Conservation (phyloP, 345 rosid genomes). For the Sisymbrium irio region DNA sequence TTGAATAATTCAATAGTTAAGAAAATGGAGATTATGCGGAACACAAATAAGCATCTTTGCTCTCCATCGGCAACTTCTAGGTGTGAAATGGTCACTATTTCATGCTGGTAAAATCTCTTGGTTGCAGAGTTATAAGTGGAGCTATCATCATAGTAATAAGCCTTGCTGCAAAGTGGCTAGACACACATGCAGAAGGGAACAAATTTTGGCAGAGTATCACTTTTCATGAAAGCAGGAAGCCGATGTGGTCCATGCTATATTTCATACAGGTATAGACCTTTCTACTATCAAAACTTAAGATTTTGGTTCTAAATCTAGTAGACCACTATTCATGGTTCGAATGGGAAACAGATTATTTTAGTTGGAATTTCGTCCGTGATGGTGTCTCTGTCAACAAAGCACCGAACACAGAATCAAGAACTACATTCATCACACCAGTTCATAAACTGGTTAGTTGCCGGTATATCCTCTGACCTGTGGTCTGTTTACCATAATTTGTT, state of each 20-base stretch:
- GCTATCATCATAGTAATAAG: constrained; percentile 61
- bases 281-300: neutral
- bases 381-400: constrained; percentile 81
- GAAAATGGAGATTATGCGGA: neutral
- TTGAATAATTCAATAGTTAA: neutral
- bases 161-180: constrained; percentile 73
- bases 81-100: constrained; percentile 25
- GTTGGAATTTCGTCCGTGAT: constrained; percentile 74
- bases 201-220: constrained; percentile 71
- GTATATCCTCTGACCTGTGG: constrained; percentile 42
- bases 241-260: constrained; percentile 57
- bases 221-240: constrained; percentile 42
- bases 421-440: constrained; percentile 73
- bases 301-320: neutral
- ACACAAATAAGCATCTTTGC: constrained; percentile 11
- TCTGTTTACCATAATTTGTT: neutral
- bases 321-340: constrained; percentile 6
- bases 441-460: constrained; percentile 77
- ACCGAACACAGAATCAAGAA: constrained; percentile 84
- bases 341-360: constrained; percentile 57
- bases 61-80: constrained; percentile 1
- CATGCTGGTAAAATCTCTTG: constrained; percentile 12
- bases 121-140: constrained; percentile 74
- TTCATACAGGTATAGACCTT: constrained; percentile 55
- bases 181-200: constrained; percentile 59